Evolutionary conservation across 139 green algal genomes (phyloP), one percentile per base, ranked within the genome.

Genomic region (Chlamydomonas sphaeroides): DNA sequence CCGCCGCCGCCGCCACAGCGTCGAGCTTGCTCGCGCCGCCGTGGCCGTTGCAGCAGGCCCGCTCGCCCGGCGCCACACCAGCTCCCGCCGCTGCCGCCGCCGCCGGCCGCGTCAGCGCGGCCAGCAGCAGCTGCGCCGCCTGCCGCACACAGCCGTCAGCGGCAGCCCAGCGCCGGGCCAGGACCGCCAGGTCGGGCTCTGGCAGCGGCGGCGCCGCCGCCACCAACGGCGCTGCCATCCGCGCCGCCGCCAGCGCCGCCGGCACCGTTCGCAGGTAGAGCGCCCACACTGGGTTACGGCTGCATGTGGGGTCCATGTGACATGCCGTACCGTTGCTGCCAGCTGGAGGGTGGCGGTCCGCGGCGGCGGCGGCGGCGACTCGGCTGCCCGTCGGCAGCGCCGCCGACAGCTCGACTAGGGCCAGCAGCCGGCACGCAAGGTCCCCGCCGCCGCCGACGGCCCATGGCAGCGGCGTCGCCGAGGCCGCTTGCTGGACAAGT

Each of bases 121-220:
- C 28, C 25, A 84, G 51, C 77, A 84, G 77, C 45, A 45, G 35
- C 65, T 56, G 48, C 8, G 77, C 77, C 35, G 77, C 77, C 45
- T 67, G 49, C 17, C 77, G 63, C 30, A 76, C 48, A 49, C 15
- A 17, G 5, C 48, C 35, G 77, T 84, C 65, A 4, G 26, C 15
- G n/a, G 48, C 49, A 18, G 65, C 5, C 77, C 77, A 84, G 35
- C 63, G 65, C 48, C 77, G 48, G n/a, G 65, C 77, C 26, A 75
- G 76, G 35, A 75, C 63, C 30, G 48, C 65, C 65, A 84, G 65
- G 35, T 75, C 65, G 3, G n/a, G n/a, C n/a, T n/a, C n/a, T n/a
- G 77, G 77, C 51, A 57, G 48, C 26, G 30, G 26, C 42, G 61
- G 11, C 2, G 42, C 35, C 17, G 5, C 28, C 2, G 33, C 61